phyloP scores from a whole-genome alignment of 192 early-diverging fungal species.

The Neocallimastix lanati region DNA sequence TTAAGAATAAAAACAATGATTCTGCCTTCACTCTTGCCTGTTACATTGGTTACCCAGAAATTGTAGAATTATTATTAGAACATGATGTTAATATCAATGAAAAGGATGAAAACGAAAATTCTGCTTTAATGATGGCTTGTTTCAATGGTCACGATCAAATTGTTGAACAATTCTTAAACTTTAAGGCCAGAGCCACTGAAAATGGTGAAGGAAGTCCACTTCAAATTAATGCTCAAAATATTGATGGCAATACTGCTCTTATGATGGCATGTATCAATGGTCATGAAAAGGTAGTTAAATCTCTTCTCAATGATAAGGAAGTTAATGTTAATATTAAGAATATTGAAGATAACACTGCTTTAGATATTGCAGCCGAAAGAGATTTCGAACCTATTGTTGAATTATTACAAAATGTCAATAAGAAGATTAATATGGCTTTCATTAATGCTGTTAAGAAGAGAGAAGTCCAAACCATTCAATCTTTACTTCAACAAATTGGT shows the following conservation, averaged over 20 bases:
- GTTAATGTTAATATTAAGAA: neutral
- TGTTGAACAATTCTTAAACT: neutral
- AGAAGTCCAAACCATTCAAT: neutral
- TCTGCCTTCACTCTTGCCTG: neutral
- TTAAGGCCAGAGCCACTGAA: neutral
- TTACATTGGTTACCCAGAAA: neutral
- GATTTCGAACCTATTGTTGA: neutral
- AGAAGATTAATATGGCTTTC: neutral
- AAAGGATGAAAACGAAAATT: neutral
- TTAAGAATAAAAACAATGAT: neutral
- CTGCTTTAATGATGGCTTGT: neutral
- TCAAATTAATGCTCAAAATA: neutral
- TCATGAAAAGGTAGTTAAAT: neutral
- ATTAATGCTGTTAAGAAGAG: neutral
- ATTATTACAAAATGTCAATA: neutral
- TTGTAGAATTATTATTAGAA: neutral
- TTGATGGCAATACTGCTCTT: neutral
- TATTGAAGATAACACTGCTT: neutral
- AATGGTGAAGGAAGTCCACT: neutral
- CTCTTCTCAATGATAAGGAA: neutral
- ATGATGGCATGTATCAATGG: neutral
- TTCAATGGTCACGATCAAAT: neutral
- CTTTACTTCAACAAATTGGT: neutral
- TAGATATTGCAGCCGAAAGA: neutral
- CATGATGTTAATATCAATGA: neutral